These are phyloP conservation scores for Dioszegia aurantiaca DNA, from an alignment of 768 basidiomycete species.

Conservation along the genomic window DNA sequence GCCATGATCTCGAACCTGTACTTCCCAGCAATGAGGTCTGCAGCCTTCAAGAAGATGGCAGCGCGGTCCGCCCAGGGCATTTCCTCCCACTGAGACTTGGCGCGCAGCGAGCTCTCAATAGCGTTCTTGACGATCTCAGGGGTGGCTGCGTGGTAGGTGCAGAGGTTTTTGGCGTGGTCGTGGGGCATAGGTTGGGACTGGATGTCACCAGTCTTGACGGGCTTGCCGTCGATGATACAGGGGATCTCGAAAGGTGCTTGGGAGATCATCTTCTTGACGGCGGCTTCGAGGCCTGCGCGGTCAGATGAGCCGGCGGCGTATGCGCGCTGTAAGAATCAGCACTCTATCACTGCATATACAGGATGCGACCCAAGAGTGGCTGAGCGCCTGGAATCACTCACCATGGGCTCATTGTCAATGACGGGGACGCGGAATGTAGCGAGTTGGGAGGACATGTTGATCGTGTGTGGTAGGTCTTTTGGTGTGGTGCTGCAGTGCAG, in stretches of 20 bases:
- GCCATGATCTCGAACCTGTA: constrained; percentile 93
- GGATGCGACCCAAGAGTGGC: too few relatives aligned
- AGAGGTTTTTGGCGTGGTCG: constrained; percentile 76
- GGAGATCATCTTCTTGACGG: constrained; percentile 74
- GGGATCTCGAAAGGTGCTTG: constrained; percentile 88
- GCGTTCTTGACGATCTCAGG: constrained; percentile 69
- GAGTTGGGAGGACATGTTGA: constrained; percentile 53
- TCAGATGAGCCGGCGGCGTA: constrained; percentile 80
- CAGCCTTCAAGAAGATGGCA: constrained; percentile 96
- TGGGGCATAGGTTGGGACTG: constrained; percentile 80
- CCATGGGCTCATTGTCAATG: constrained; percentile 92
- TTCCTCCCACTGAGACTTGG: constrained; percentile 84
- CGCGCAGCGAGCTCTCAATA: constrained; percentile 80
- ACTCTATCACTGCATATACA: too few relatives aligned
- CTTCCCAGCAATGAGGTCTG: constrained; percentile 91
- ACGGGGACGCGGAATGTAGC: constrained; percentile 80
- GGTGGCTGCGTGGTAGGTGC: constrained; percentile 85
- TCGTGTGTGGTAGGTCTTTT: neutral
- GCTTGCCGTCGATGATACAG: constrained; percentile 84
- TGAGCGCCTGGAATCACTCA: constrained; percentile 49
- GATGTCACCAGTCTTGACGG: constrained; percentile 73
- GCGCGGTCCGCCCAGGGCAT: constrained; percentile 97
- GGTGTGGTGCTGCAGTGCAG: neutral
- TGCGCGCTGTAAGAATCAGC: constrained; percentile 31
- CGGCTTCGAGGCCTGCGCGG: constrained; percentile 67